A percentile compares a stretch with the other conserved stretches of the same genome.
phyloP scores from a whole-genome alignment of 1,139 yeast genomes.

The Wickerhamomyces sp. region DNA sequence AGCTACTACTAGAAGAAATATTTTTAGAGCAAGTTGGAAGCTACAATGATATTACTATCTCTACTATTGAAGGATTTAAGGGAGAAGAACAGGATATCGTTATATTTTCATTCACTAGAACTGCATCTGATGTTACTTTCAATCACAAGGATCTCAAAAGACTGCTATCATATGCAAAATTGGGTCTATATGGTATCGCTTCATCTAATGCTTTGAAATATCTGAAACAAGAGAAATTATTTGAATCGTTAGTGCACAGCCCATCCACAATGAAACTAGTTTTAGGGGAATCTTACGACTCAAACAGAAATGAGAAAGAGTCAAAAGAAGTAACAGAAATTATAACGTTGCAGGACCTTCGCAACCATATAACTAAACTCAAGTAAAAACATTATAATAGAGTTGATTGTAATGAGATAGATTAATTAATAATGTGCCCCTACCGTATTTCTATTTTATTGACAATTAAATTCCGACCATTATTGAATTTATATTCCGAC shows the following conservation, averaged over 20 bases:
- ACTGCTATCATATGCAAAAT: background rate
- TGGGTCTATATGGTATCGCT: slow-evolving; percentile 7
- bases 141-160: background rate
- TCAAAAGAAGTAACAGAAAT: background rate
- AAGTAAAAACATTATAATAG: background rate
- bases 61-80: slow-evolving; percentile 4
- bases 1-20: slow-evolving; percentile 13
- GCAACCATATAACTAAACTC: background rate
- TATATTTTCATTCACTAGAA: slow-evolving; percentile 4
- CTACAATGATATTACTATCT: background rate
- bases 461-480: too few relatives aligned
- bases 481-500: too few relatives aligned
- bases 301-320: background rate
- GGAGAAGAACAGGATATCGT: slow-evolving; percentile 5
- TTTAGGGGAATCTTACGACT: background rate
- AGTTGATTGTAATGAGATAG: too few relatives aligned
- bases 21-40: background rate
- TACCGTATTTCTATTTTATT: background rate
- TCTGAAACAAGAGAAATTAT: background rate
- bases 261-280: background rate
- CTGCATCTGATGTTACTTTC: background rate
- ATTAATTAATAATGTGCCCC: background rate
- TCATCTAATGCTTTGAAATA: background rate
- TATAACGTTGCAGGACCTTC: background rate
- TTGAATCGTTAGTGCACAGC: background rate